phyloP scores from a whole-genome alignment of 2,329 filamentous ascomycete genomes.

The Botrytis fragariae region DNA sequence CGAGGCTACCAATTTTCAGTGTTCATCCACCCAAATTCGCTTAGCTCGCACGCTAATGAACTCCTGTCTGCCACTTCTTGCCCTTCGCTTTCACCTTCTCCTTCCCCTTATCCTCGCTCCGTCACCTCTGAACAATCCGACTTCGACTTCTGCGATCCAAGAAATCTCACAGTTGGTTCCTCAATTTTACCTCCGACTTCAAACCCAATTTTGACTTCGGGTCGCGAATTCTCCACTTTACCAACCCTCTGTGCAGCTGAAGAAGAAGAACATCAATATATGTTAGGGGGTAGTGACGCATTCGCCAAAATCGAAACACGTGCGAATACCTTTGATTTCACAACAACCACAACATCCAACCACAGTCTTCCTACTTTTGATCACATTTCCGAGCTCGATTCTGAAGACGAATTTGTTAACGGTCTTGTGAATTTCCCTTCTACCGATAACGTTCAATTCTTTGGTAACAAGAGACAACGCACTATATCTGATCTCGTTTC shows the following conservation, averaged over 20 bases:
- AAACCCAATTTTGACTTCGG: constrained; percentile 43
- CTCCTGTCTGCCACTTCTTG: constrained; percentile 70
- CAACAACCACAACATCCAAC: constrained; percentile 45
- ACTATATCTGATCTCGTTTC: constrained; percentile 65
- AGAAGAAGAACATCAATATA: constrained; percentile 57
- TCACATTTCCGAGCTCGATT: constrained; percentile 85
- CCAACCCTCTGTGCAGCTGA: constrained; percentile 55
- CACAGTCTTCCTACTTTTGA: constrained; percentile 72
- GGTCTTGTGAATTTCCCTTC: constrained; percentile 68
- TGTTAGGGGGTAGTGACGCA: constrained; percentile 42
- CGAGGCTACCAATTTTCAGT: constrained; percentile 44
- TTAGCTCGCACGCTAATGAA: constrained; percentile 63
- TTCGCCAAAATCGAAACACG: constrained; percentile 42
- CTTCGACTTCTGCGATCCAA: constrained; percentile 86
- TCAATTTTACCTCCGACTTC: constrained; percentile 38
- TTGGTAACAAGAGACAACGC: constrained; percentile 65
- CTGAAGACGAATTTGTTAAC: constrained; percentile 81
- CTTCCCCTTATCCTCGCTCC: constrained; percentile 72
- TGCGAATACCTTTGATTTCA: constrained; percentile 48
- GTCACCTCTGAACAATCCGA: constrained; percentile 61
- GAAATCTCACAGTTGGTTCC: constrained; percentile 74
- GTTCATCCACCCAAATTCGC: constrained; percentile 65
- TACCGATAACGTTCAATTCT: constrained; percentile 56
- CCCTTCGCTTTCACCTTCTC: constrained; percentile 84
- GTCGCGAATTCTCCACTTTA: constrained; percentile 63